These are phyloP conservation scores for Suillus weaverae DNA, from an alignment of 768 basidiomycete genomes.

Conservation along the genomic window DNA sequence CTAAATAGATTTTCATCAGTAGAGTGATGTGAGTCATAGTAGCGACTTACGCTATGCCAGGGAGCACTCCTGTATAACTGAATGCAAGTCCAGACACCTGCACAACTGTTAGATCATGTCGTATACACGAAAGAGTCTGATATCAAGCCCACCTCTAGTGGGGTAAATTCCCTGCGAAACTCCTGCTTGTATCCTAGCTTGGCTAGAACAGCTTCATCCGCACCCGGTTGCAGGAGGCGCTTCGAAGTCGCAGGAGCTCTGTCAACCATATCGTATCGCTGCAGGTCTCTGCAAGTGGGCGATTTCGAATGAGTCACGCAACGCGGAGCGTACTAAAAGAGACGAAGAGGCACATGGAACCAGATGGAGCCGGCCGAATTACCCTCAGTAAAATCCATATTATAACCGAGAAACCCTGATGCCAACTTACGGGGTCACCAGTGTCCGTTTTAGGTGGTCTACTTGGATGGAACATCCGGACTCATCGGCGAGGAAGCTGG, in stretches of 20 bases:
- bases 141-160: conserved; percentile 19
- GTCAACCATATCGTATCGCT: neutral
- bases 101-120: neutral
- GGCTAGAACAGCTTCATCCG: conserved; percentile 23
- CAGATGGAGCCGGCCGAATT: no score
- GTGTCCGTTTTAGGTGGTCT: no score
- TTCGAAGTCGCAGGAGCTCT: neutral
- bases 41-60: conserved; percentile 15
- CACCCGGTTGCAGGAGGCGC: neutral
- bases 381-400: no score
- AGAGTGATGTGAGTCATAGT: neutral
- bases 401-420: no score
- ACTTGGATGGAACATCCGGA: no score
- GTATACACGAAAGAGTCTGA: neutral
- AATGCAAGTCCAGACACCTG: conserved; percentile 31
- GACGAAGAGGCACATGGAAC: neutral
- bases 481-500: no score
- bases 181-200: conserved; percentile 31
- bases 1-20: neutral
- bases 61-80: conserved; percentile 31
- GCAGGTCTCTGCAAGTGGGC: neutral
- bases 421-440: no score
- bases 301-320: neutral
- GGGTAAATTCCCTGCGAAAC: conserved; percentile 4
- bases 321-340: neutral